Percentiles rank a stretch among this genome's conserved stretches.
phyloP scores from a whole-genome alignment of 2,329 filamentous ascomycete species.

The Aureobasidium sp. region DNA sequence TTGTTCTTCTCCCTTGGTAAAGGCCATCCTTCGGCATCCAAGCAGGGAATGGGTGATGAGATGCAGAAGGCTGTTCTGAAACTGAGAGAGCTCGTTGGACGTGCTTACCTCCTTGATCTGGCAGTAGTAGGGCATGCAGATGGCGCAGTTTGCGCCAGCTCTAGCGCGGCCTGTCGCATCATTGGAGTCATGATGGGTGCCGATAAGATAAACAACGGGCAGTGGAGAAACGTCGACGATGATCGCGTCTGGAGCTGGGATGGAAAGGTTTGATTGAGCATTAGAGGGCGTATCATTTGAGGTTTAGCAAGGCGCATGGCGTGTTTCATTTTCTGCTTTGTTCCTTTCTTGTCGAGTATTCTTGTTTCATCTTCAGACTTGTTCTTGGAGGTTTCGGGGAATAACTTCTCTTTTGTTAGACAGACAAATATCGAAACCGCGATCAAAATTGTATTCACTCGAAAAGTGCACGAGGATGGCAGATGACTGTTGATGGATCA shows the following conservation, averaged over 20 bases:
- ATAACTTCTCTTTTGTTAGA: neutral
- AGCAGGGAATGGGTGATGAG: conserved; percentile 20
- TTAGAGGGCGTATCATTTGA: neutral
- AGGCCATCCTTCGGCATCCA: conserved; percentile 20
- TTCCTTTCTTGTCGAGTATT: neutral
- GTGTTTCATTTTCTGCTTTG: conserved; percentile 10
- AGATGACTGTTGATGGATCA: neutral
- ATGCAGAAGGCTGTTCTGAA: conserved; percentile 44
- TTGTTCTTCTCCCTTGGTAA: conserved; percentile 72
- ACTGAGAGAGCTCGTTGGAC: conserved; percentile 64
- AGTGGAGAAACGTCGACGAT: conserved; percentile 76
- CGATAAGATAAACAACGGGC: conserved; percentile 54
- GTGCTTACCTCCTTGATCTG: conserved; percentile 77
- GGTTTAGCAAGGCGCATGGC: conserved; percentile 11
- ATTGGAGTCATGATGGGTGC: conserved; percentile 83
- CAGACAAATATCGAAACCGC: neutral
- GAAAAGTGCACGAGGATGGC: neutral
- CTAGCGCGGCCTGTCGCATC: conserved; percentile 58
- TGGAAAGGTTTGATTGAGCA: conserved; percentile 18
- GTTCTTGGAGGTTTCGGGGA: neutral
- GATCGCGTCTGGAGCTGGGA: conserved; percentile 33
- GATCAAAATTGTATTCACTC: neutral
- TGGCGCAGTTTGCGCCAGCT: conserved; percentile 67
- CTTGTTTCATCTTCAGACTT: neutral
- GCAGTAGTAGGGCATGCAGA: conserved; percentile 62